Evolutionary conservation across 2,329 filamentous ascomycete species (phyloP).

Genomic region (Grosmannia clavigera): DNA sequence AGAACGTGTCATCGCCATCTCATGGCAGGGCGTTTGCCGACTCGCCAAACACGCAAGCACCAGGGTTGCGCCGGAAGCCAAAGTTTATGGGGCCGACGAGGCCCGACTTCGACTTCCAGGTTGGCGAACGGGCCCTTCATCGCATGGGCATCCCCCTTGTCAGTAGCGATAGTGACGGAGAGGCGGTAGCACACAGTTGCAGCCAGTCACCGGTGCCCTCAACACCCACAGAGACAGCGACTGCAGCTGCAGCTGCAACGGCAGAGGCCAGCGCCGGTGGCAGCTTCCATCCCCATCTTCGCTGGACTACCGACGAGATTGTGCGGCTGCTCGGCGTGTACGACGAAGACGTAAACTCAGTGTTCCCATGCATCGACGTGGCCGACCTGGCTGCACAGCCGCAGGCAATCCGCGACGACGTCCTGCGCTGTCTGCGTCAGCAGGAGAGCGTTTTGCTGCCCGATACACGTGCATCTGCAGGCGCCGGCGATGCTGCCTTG

Average conservation of each 20-base stretch:
- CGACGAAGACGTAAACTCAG: constrained; percentile 24
- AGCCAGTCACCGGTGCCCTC: background rate
- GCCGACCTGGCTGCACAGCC: constrained; percentile 16
- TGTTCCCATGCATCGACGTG: constrained; percentile 18
- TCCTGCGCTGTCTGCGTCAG: background rate
- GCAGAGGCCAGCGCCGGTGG: background rate
- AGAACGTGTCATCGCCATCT: background rate
- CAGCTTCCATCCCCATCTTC: background rate
- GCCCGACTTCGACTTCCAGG: background rate
- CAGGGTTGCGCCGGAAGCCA: background rate
- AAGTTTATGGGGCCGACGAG: background rate
- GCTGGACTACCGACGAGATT: background rate
- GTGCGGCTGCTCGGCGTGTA: constrained; percentile 20
- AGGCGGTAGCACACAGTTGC: background rate
- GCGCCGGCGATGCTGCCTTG: constrained; percentile 19
- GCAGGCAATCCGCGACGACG: constrained; percentile 13
- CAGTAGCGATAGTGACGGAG: background rate
- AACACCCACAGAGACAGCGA: background rate
- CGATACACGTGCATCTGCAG: constrained; percentile 7
- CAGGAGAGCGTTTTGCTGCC: background rate
- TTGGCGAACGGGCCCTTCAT: background rate
- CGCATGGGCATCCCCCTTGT: background rate
- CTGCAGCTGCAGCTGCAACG: background rate
- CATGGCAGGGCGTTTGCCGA: background rate
- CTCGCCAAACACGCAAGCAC: background rate